Evolutionary conservation across 2,329 filamentous ascomycete species (phyloP).

Genomic region (Arthrobotrys pseudoclavata): DNA sequence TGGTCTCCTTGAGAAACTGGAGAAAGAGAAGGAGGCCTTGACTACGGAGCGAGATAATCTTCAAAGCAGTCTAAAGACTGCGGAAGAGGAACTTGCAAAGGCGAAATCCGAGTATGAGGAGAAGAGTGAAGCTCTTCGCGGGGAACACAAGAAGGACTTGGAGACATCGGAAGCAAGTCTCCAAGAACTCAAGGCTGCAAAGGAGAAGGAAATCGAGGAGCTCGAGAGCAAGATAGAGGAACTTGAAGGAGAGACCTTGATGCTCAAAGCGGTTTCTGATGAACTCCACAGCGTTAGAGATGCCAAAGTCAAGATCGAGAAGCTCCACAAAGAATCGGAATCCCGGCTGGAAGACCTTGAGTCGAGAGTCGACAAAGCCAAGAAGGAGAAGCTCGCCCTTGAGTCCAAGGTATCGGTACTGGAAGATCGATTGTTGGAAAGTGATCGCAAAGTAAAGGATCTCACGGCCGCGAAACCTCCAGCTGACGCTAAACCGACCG

Average conservation of each 20-base stretch:
- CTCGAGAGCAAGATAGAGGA: slow-evolving; percentile 64
- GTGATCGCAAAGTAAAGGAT: slow-evolving; percentile 38
- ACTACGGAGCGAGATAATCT: slow-evolving; percentile 61
- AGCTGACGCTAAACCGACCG: slow-evolving; percentile 19
- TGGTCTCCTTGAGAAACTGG: slow-evolving; percentile 65
- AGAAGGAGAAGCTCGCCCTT: slow-evolving; percentile 61
- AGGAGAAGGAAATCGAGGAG: slow-evolving; percentile 63
- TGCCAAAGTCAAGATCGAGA: slow-evolving; percentile 66
- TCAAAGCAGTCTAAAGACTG: slow-evolving; percentile 69
- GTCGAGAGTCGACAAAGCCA: slow-evolving; percentile 59
- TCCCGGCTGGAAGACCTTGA: slow-evolving; percentile 64
- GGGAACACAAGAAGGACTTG: slow-evolving; percentile 56
- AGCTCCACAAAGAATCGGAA: slow-evolving; percentile 65
- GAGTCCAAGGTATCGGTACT: slow-evolving; percentile 64
- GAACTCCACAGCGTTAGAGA: slow-evolving; percentile 64
- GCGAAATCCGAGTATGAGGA: slow-evolving; percentile 68
- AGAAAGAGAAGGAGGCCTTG: slow-evolving; percentile 62
- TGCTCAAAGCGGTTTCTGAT: slow-evolving; percentile 66
- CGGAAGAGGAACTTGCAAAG: slow-evolving; percentile 70
- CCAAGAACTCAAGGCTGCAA: slow-evolving; percentile 61
- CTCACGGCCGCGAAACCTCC: slow-evolving; percentile 30
- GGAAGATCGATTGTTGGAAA: slow-evolving; percentile 64
- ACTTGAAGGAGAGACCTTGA: slow-evolving; percentile 67
- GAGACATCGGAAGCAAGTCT: slow-evolving; percentile 61
- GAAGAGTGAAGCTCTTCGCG: slow-evolving; percentile 53